Percentiles rank a stretch among this genome's conserved stretches.
Conservation (phyloP, 2,329 filamentous ascomycete species). For the Nemania diffusa region DNA sequence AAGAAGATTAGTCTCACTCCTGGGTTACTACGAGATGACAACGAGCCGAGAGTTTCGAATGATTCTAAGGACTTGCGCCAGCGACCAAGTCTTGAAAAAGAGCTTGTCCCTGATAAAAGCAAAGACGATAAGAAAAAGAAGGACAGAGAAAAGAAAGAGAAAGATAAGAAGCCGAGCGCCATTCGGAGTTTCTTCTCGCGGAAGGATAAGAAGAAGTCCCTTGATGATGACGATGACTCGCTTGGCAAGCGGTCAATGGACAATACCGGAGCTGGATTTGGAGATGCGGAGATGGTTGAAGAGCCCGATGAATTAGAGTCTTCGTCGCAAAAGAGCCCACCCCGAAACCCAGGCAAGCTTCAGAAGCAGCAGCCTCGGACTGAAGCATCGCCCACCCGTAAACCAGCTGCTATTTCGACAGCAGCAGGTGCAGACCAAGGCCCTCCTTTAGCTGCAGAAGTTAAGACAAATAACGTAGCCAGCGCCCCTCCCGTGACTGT, state of each 20-base stretch:
- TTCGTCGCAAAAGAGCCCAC: conserved; percentile 60
- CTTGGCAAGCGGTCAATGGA: conserved; percentile 73
- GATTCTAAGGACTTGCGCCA: conserved; percentile 60
- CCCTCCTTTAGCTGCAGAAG: conserved; percentile 40
- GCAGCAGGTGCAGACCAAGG: conserved; percentile 54
- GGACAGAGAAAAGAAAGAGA: conserved; percentile 65
- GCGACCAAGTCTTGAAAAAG: conserved; percentile 67
- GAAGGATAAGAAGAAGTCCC: conserved; percentile 68
- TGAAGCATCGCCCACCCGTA: conserved; percentile 60
- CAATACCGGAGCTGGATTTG: conserved; percentile 48
- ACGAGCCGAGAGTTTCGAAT: conserved; percentile 56
- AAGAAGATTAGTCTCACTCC: conserved; percentile 98
- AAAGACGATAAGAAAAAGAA: conserved; percentile 76
- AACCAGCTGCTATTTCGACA: conserved; percentile 46
- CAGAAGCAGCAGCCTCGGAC: conserved; percentile 71
- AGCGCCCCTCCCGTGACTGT: conserved; percentile 65
- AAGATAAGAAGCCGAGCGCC: conserved; percentile 57
- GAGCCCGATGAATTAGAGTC: conserved; percentile 59
- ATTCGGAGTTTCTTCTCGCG: conserved; percentile 71
- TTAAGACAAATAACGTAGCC: conserved; percentile 62
- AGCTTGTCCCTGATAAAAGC: conserved; percentile 57
- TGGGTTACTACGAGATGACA: conserved; percentile 87
- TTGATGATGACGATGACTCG: conserved; percentile 69
- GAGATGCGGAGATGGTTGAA: conserved; percentile 56
- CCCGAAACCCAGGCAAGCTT: conserved; percentile 73